Evolutionary conservation across 371 early-diverging fungal species (phyloP).

Genomic region (Saksenaea oblongispora): DNA sequence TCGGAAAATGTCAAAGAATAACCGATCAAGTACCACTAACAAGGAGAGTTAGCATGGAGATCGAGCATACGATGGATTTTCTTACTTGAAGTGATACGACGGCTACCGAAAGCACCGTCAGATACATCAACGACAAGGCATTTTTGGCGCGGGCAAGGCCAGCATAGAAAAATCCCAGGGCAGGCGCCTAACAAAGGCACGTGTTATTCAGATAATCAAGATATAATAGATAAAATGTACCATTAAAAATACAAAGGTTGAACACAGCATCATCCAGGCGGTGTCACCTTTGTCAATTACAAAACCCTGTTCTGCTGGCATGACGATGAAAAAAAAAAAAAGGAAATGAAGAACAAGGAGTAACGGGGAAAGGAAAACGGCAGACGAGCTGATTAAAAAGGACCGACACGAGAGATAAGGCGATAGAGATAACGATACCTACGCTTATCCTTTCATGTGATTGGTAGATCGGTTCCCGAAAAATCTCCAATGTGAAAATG

Average conservation of each 20-base stretch:
- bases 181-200: conserved; percentile 52
- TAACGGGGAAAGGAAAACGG: neutral
- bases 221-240: conserved; percentile 15
- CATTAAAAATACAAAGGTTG: conserved; percentile 48
- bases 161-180: conserved; percentile 81
- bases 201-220: neutral
- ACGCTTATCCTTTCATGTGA: neutral
- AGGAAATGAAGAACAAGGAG: neutral
- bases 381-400: neutral
- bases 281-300: conserved; percentile 62
- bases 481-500: neutral
- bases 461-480: conserved; percentile 7
- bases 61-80: neutral
- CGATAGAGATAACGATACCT: neutral
- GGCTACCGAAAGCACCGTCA: conserved; percentile 75
- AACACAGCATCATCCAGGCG: conserved; percentile 69
- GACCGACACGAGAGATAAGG: conserved; percentile 4
- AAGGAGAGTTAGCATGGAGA: neutral
- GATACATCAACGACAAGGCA: conserved; percentile 80
- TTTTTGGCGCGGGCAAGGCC: conserved; percentile 83
- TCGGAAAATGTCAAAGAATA: conserved; percentile 81
- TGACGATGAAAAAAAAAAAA: neutral
- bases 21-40: conserved; percentile 82
- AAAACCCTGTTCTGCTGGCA: neutral
- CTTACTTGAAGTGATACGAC: conserved; percentile 76